phyloP scores from a whole-genome alignment of 2,329 filamentous ascomycete species.

The Coniella vitis region DNA sequence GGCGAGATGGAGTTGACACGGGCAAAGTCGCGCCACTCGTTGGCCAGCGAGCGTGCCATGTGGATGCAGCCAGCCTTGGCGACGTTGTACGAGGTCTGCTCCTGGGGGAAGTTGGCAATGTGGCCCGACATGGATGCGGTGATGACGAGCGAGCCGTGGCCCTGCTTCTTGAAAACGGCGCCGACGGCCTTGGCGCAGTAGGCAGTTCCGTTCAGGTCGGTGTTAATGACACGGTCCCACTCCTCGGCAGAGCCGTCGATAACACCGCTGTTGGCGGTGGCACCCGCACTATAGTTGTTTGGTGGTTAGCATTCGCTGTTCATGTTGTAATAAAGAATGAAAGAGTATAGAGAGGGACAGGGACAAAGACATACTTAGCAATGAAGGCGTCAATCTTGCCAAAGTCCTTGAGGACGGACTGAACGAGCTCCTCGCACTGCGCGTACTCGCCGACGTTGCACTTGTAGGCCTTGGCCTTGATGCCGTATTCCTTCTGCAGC shows the following conservation, averaged over 20 bases:
- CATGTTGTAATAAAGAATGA: too few species aligned
- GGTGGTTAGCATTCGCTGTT: too few species aligned
- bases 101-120: constrained; percentile 70
- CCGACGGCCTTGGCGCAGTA: constrained; percentile 74
- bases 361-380: constrained; percentile 53
- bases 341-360: too few species aligned
- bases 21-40: constrained; percentile 57
- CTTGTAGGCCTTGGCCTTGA: constrained; percentile 57
- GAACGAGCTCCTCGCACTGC: constrained; percentile 46
- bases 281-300: constrained; percentile 53
- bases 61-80: constrained; percentile 61
- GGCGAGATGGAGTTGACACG: constrained; percentile 49
- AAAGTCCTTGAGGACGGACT: constrained; percentile 65
- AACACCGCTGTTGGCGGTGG: constrained; percentile 60
- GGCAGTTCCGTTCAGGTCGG: constrained; percentile 65
- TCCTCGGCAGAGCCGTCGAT: constrained; percentile 79
- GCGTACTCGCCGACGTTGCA: constrained; percentile 48
- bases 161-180: constrained; percentile 16
- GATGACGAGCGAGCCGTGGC: constrained; percentile 63
- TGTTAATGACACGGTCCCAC: constrained; percentile 71
- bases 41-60: constrained; percentile 42
- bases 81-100: constrained; percentile 68
- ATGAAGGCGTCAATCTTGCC: constrained; percentile 68
- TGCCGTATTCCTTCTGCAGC: constrained; percentile 56
- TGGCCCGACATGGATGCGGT: constrained; percentile 75